A percentile compares a stretch with the other conserved stretches of the same genome.
Evolutionary conservation across 108 stramenopile species (phyloP).

Genomic region (Stephanodiscus minutulus): DNA sequence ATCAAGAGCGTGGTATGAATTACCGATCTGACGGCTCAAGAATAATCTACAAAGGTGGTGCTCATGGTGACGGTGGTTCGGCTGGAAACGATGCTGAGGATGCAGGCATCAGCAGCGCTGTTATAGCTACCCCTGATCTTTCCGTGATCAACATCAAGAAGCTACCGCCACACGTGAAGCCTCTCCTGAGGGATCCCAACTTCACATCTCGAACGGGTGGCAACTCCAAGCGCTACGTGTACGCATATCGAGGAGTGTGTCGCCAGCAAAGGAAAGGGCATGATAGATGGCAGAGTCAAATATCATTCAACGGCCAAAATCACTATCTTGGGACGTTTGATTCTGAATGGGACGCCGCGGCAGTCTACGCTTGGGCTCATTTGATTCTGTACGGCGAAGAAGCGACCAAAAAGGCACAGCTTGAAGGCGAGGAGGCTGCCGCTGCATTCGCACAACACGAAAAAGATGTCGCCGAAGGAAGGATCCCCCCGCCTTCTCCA

Average conservation of each 20-base stretch:
- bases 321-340: constrained; percentile 91
- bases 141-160: constrained; percentile 85
- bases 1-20: constrained; percentile 55
- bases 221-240: constrained; percentile 85
- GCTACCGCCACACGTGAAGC: constrained; percentile 78
- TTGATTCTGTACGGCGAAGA: constrained; percentile 88
- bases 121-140: constrained; percentile 51
- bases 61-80: constrained; percentile 14
- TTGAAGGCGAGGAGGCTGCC: constrained; percentile 89
- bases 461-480: constrained; percentile 76
- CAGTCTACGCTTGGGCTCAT: constrained; percentile 88
- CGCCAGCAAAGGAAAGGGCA: constrained; percentile 89
- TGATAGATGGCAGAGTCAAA: constrained; percentile 91
- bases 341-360: constrained; percentile 91
- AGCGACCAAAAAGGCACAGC: constrained; percentile 81
- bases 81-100: constrained; percentile 17
- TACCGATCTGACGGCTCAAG: constrained; percentile 70
- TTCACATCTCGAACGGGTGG: constrained; percentile 85
- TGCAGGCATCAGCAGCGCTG: constrained; percentile 21
- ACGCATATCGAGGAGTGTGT: constrained; percentile 89
- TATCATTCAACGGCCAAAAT: constrained; percentile 84
- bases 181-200: constrained; percentile 83
- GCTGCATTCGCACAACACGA: constrained; percentile 83
- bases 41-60: constrained; percentile 62
- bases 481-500: constrained; percentile 53